Percentiles rank a stretch among this genome's conserved stretches.
phyloP scores from a whole-genome alignment of 1,139 yeast species.

The Tardiomyces blankii region DNA sequence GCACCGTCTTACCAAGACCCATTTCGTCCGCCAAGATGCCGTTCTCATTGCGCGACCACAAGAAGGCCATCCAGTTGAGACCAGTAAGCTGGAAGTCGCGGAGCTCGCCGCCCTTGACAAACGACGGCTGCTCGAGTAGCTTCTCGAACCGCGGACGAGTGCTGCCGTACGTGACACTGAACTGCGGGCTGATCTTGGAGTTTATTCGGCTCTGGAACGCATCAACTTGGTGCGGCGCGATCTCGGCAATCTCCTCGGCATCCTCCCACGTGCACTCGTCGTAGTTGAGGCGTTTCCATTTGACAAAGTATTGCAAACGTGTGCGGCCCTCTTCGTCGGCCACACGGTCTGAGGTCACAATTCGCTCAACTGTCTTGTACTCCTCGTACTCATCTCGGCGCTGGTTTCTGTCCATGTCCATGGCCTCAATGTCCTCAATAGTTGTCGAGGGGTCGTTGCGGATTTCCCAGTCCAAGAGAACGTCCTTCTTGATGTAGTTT shows the following conservation, averaged over 20 bases:
- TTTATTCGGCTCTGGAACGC: slow-evolving; percentile 72
- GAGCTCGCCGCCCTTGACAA: slow-evolving; percentile 81
- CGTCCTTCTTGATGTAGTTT: slow-evolving; percentile 74
- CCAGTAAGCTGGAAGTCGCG: slow-evolving; percentile 98
- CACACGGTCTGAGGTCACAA: slow-evolving; percentile 76
- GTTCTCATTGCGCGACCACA: slow-evolving; percentile 96
- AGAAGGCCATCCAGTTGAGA: slow-evolving; percentile 97
- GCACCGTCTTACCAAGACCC: slow-evolving; percentile 98
- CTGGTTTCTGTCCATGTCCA: slow-evolving; percentile 85
- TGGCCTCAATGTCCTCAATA: slow-evolving; percentile 80
- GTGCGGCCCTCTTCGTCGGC: slow-evolving; percentile 33
- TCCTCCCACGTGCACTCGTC: slow-evolving; percentile 98
- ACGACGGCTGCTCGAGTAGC: slow-evolving; percentile 74
- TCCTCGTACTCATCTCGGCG: slow-evolving; percentile 76
- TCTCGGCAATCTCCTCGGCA: slow-evolving; percentile 73
- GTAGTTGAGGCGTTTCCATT: slow-evolving; percentile 89
- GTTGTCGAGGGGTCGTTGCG: slow-evolving; percentile 73
- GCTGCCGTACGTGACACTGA: slow-evolving; percentile 66
- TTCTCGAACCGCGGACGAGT: slow-evolving; percentile 87
- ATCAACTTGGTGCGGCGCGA: slow-evolving; percentile 78
- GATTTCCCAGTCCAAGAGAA: slow-evolving; percentile 62
- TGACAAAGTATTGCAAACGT: slow-evolving; percentile 70
- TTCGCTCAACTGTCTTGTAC: slow-evolving; percentile 78
- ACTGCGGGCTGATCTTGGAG: slow-evolving; percentile 74
- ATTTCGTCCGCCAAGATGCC: slow-evolving; percentile 98